Evolutionary conservation across 257 asterid genomes (phyloP), one percentile per base, ranked within the genome.

Genomic region (Fraxinus anomala): DNA sequence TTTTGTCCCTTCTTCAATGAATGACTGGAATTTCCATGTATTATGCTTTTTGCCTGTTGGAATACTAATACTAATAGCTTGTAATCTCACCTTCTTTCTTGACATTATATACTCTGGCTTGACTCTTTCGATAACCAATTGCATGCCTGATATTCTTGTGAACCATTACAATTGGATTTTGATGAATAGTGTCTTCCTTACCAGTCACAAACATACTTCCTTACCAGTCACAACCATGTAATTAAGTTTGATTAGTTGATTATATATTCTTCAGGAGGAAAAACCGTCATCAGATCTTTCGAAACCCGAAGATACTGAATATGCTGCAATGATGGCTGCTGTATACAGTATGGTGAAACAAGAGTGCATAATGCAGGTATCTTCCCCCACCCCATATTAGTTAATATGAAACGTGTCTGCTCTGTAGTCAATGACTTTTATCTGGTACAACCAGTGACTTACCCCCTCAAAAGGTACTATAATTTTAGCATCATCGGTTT

Each of bases 311-410:
- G 81, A 82, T 4, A 79, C 82, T 44, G 89, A 90, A 79, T 89
- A 83, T 80, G 96, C 93, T 24, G 73, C 77, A 74, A 73, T 82
- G 85, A 91, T 95, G 92, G 97, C 94, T 54, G 61, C 82, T 39
- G 59, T 91, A 10, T 91, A 82, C 82, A 82, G 86, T 76, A 95
- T 91, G 98, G 82, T 90, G 75, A 89, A 89, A 83, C 88, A 86
- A 84, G 99, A 95, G 81, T 90, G 81, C 85, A 75, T 75, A 42
- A 93, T 95, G 99, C 97, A 95, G 99, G 99, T 92, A 82, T 26
- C 82, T 39, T 24, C n/a, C 2, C 1, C 30, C 42, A 19, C 72
- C 26, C 30, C 67, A 6, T 3, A 19, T 16, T 39, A 8, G 28
- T 23, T 80, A 28, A 30, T 54, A 12, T 11, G 8, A 56, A 9